Conservation (phyloP, 495 filamentous ascomycete genomes). For the Parachaetomium inaequale region DNA sequence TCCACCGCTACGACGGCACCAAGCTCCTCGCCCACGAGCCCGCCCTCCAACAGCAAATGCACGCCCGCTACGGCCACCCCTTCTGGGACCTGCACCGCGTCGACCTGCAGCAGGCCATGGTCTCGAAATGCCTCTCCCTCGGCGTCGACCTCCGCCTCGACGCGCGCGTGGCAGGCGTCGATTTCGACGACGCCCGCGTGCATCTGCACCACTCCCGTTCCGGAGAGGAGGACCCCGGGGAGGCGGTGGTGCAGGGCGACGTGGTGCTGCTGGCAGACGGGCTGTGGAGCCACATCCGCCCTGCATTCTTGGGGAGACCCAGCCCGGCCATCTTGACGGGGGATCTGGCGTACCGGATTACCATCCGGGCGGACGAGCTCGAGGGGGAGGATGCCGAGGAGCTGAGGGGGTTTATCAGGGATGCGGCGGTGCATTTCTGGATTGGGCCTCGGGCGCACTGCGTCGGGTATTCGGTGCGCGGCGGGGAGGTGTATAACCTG, state of each 20-base stretch:
- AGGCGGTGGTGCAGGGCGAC: slow-evolving; percentile 43
- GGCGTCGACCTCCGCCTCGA: slow-evolving; percentile 41
- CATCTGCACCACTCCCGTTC: slow-evolving; percentile 33
- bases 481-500: slow-evolving; percentile 53
- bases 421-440: slow-evolving; percentile 68
- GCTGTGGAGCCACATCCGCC: slow-evolving; percentile 49
- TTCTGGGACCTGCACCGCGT: slow-evolving; percentile 56
- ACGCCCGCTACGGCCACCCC: slow-evolving; percentile 46
- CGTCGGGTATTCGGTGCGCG: slow-evolving; percentile 55
- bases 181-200: slow-evolving; percentile 40
- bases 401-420: slow-evolving; percentile 41
- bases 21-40: slow-evolving; percentile 51
- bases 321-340: slow-evolving; percentile 51
- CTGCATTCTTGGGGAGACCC: slow-evolving; percentile 41
- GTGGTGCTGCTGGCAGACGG: slow-evolving; percentile 56
- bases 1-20: slow-evolving; percentile 58
- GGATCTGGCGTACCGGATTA: slow-evolving; percentile 59
- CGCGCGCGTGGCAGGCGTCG: slow-evolving; percentile 36
- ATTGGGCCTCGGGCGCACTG: slow-evolving; percentile 57
- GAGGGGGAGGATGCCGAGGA: slow-evolving; percentile 44
- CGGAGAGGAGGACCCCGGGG: no score
- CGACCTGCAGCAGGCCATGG: slow-evolving; percentile 49
- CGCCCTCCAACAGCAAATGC: slow-evolving; percentile 42
- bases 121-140: slow-evolving; percentile 36
- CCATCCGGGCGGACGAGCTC: slow-evolving; percentile 49